phyloP scores from a whole-genome alignment of 345 rosid species.

The Ricinus communis region DNA sequence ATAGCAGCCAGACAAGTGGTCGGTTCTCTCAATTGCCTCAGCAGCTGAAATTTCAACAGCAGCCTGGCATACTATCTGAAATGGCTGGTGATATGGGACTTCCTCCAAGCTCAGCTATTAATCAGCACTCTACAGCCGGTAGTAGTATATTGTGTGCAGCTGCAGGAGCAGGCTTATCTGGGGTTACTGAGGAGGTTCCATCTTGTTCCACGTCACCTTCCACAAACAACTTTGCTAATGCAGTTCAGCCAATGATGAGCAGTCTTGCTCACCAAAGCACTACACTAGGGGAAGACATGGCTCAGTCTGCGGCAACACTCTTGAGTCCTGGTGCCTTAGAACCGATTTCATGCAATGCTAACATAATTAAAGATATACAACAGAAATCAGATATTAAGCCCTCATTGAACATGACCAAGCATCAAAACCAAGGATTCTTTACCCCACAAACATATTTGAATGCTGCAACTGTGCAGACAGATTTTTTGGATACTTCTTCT shows the following conservation, averaged over 20 bases:
- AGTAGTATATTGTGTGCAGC: conserved; percentile 35
- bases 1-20: conserved; percentile 37
- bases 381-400: conserved; percentile 58
- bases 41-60: conserved; percentile 44
- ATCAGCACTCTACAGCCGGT: conserved; percentile 36
- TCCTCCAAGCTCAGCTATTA: conserved; percentile 26
- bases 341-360: conserved; percentile 34
- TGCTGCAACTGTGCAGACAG: conserved; percentile 43
- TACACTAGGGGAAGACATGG: conserved; percentile 44
- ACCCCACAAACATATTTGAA: conserved; percentile 42
- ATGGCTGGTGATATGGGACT: conserved; percentile 39
- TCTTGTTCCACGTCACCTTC: conserved; percentile 64
- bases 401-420: conserved; percentile 47
- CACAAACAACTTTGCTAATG: conserved; percentile 38
- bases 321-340: conserved; percentile 44
- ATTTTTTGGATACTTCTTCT: conserved; percentile 72
- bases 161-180: conserved; percentile 47
- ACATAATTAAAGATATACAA: conserved; percentile 39
- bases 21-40: conserved; percentile 38
- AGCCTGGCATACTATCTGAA: conserved; percentile 40
- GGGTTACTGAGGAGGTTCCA: conserved; percentile 54
- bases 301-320: conserved; percentile 42
- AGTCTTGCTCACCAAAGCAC: conserved; percentile 33
- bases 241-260: conserved; percentile 38
- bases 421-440: conserved; percentile 47